A percentile compares a stretch with the other conserved stretches of the same genome.
Evolutionary conservation across 495 filamentous ascomycete species (phyloP).

Genomic region (Aspergillus ostianus): DNA sequence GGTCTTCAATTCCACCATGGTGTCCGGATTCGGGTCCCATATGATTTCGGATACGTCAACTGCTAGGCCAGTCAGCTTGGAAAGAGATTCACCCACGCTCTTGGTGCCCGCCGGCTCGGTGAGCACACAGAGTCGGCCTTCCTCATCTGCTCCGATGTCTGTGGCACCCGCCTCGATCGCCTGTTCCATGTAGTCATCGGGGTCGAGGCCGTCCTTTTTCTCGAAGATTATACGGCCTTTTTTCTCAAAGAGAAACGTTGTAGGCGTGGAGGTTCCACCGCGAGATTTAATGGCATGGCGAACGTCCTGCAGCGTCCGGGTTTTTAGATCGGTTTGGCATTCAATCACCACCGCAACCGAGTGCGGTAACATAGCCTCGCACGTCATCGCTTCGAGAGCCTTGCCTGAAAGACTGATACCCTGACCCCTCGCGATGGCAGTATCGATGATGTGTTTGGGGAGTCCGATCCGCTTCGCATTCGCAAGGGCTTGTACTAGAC

Average conservation of each 20-base stretch:
- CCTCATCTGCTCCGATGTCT: conserved; percentile 71
- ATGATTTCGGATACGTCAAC: conserved; percentile 74
- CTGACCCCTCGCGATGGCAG: conserved; percentile 82
- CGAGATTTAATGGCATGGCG: conserved; percentile 63
- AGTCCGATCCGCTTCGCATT: conserved; percentile 83
- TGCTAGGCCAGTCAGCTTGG: conserved; percentile 56
- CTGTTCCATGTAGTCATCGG: conserved; percentile 78
- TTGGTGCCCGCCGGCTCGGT: conserved; percentile 71
- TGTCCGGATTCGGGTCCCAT: conserved; percentile 82
- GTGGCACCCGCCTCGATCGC: conserved; percentile 83
- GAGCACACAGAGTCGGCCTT: conserved; percentile 68
- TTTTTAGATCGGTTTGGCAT: conserved; percentile 78
- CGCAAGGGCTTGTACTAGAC: conserved; percentile 66
- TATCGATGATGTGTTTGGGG: conserved; percentile 79
- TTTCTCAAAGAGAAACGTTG: conserved; percentile 80
- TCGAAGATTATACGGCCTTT: conserved; percentile 70
- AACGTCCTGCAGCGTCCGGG: conserved; percentile 68
- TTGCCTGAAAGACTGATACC: conserved; percentile 71
- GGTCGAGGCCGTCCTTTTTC: conserved; percentile 54
- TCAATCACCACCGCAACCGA: conserved; percentile 79
- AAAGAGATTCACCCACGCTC: conserved; percentile 60
- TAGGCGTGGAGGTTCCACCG: conserved; percentile 67
- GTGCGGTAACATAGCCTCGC: conserved; percentile 81
- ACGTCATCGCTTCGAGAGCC: conserved; percentile 67
- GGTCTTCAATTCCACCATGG: conserved; percentile 56